Base-by-base conservation (phyloP, 805 yeast species). In the Yamadazyma endophytica region DNA sequence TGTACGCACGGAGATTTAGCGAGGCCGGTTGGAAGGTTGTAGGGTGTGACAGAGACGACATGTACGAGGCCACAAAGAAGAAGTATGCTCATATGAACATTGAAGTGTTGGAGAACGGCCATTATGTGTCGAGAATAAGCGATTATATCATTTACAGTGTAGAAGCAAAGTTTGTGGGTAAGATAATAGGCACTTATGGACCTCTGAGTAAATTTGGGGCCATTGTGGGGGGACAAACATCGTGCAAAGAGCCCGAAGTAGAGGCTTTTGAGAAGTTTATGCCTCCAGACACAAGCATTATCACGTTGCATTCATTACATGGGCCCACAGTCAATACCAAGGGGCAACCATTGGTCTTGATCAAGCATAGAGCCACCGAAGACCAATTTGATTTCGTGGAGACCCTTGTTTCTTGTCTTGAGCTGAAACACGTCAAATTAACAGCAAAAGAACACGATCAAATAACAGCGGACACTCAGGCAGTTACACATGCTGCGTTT, bases 401-500 rank as follows among this genome's bases (percentile, higher is more conserved):
- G 36, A 35, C 69, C 2, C 50, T 88, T 4, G 68, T 89, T 37
- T 61, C 81, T 4, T 85, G 95, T 51, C 69, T 92, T 31, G 65
- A 82, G 18, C 86, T 96, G 9, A 82, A 82, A 41, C 67, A 74
- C 21, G 97, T 88, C 16, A 70, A 77, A 33, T 65, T 92, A 19
- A 69, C 86, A 0, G 95, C 92, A n/a, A 70, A 75, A 32, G 89
- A 89, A 52, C 98, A 92, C 54, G 98, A 92, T 55, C 76, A 73
- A 46, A 90, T 92, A 40, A 90, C 98, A 1, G 98, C 98, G 0
- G 98, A 92, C 54, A 92, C 97, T 2, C 98, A 92, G 56, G 97
- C 97, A 0, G 96, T 90, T 12, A 92, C 98, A 0, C 98, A 92
- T 54, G 97, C 97, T 9, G 97, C 97, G 0, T 92, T 92, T 50